These are phyloP conservation scores for Abrus pulchellus DNA, from an alignment of 306 rosid genomes.

Conservation along the genomic window DNA sequence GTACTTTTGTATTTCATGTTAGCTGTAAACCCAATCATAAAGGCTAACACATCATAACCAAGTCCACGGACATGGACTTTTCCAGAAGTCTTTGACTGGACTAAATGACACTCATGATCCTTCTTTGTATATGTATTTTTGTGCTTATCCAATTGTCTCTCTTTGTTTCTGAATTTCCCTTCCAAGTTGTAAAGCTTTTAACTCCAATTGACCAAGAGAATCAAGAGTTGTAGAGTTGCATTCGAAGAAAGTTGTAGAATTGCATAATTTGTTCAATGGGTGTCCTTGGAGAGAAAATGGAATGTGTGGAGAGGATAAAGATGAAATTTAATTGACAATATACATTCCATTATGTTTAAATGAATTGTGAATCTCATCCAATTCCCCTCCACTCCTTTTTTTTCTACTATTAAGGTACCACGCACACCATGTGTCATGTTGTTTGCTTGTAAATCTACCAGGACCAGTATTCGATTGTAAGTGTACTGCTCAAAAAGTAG, in stretches of 20 bases:
- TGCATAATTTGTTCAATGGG: neutral
- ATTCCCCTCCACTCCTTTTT: neutral
- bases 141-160: conserved; percentile 6
- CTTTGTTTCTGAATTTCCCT: neutral
- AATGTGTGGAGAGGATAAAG: neutral
- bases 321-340: conserved; percentile 10
- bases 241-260: conserved; percentile 10
- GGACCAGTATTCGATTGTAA: too few relatives aligned
- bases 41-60: neutral
- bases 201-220: neutral
- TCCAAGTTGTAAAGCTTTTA: neutral
- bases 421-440: too few relatives aligned
- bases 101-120: neutral
- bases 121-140: neutral
- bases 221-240: too few relatives aligned
- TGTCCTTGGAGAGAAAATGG: conserved; percentile 14
- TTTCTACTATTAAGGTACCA: too few relatives aligned
- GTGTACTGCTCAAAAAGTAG: too few relatives aligned
- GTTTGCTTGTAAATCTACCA: too few relatives aligned
- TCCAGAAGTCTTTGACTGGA: neutral
- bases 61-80: neutral
- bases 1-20: conserved; percentile 10
- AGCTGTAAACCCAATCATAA: conserved; percentile 7
- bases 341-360: conserved; percentile 23
- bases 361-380: conserved; percentile 1